Percentiles rank a stretch among this genome's conserved stretches.
These are phyloP conservation scores for Ascochyta pisi DNA, from an alignment of 2,329 filamentous ascomycete species.

Conservation along the genomic window DNA sequence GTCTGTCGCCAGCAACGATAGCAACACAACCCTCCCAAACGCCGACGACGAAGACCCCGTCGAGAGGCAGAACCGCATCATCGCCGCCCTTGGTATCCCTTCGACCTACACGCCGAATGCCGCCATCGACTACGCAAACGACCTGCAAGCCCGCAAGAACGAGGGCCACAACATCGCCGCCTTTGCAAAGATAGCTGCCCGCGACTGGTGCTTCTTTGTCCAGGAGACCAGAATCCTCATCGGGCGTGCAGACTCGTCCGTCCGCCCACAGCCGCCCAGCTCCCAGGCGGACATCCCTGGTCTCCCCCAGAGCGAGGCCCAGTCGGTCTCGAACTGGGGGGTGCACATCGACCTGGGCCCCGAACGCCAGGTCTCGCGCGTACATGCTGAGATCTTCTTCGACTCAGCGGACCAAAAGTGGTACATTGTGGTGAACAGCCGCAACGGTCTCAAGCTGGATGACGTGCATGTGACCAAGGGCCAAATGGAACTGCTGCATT, in stretches of 20 bases:
- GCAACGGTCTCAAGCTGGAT: constrained; percentile 89
- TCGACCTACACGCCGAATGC: constrained; percentile 60
- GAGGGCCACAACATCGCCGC: constrained; percentile 60
- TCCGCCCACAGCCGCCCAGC: constrained; percentile 39
- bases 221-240: constrained; percentile 78
- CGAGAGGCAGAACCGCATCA: constrained; percentile 48
- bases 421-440: constrained; percentile 86
- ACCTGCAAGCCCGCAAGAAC: constrained; percentile 53
- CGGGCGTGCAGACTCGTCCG: constrained; percentile 60
- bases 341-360: constrained; percentile 83
- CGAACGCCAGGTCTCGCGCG: constrained; percentile 57
- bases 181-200: constrained; percentile 82
- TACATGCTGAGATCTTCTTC: constrained; percentile 59
- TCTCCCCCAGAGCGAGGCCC: constrained; percentile 31
- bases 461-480: constrained; percentile 73
- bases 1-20: constrained; percentile 52
- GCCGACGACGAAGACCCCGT: constrained; percentile 43
- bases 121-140: constrained; percentile 63
- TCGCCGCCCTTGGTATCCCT: constrained; percentile 52
- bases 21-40: constrained; percentile 46
- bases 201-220: constrained; percentile 85
- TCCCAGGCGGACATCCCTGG: constrained; percentile 36
- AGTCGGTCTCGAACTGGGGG: constrained; percentile 46
- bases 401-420: constrained; percentile 64
- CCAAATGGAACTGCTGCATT: constrained; percentile 70